Evolutionary conservation across 306 rosid genomes (phyloP), one percentile per base, ranked within the genome.

Genomic region (Sphenostylis stenocarpa): DNA sequence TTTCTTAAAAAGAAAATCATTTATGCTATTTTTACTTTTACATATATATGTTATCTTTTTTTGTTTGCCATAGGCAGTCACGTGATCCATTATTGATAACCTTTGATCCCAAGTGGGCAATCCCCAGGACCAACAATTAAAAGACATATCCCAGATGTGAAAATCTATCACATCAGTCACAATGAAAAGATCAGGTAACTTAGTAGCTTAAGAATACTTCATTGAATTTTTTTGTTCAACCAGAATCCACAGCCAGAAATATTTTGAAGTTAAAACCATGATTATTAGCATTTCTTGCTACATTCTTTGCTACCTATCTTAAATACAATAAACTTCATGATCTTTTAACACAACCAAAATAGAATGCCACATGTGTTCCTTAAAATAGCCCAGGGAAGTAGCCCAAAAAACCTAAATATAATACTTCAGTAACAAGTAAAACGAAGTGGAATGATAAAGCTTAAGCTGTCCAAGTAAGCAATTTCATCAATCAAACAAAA

Each of bases 261-360:
- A 26, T 34, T 36, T 70, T 36, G 51, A 71, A 62, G 49, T 36
- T 39, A 28, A 49, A 51, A 29, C 14, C 51, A 63, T 14, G 20
- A 13, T 28, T 24, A 53, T 57, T 51, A 62, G 45, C 34, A 24
- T 60, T 34, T 15, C 7, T 61, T 70, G 39, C 6, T 17, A 4
- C 34, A 24, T 60, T 34, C 20, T 11, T 61, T 70, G 39, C 6
- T 17, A 4, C 23, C 16, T 61, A 47, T 61, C 13, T 1, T 19
- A 44, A 14, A 52, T 55, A 39, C 23, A 66, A 48, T 53, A 63
- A 39, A 21, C 21, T 38, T 16, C 28, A 65, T 45, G 28, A 55
- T 73, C 29, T 70, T 57, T 70, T 55, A 56, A 43, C 23, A 73
- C 53, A 73, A 44, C 58, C 24, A 73, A 17, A n/a, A 67, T 60